phyloP scores from a whole-genome alignment of 345 rosid species.

The Laguncularia racemosa region DNA sequence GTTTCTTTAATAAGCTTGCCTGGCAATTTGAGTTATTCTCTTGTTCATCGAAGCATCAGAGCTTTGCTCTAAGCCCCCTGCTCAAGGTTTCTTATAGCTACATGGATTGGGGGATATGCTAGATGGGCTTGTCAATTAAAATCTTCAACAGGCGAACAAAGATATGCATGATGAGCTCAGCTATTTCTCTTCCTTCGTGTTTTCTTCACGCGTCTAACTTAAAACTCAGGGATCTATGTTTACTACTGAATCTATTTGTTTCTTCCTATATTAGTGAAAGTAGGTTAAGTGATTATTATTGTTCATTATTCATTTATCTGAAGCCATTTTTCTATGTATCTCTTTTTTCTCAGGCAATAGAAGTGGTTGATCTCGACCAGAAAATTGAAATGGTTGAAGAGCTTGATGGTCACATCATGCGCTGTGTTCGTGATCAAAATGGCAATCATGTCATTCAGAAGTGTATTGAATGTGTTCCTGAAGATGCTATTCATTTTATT shows the following conservation, averaged over 20 bases:
- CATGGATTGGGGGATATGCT: too few relatives aligned
- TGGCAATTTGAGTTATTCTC: too few relatives aligned
- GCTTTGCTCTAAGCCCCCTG: too few relatives aligned
- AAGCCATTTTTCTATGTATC: background rate
- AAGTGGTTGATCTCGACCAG: conserved; percentile 59
- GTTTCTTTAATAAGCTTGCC: too few relatives aligned
- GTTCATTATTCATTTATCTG: too few relatives aligned
- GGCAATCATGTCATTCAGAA: conserved; percentile 74
- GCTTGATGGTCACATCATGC: conserved; percentile 50
- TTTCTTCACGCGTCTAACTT: background rate
- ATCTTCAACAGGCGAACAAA: too few relatives aligned
- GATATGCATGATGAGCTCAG: background rate
- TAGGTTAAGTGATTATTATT: too few relatives aligned
- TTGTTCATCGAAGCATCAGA: too few relatives aligned
- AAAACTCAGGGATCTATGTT: background rate
- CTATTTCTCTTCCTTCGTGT: background rate
- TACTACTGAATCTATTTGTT: background rate
- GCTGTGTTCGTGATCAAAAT: conserved; percentile 69
- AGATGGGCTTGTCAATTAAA: too few relatives aligned
- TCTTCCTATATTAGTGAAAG: too few relatives aligned
- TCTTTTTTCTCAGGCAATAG: conserved; percentile 39
- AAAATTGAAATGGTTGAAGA: conserved; percentile 57
- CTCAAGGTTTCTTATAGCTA: too few relatives aligned
- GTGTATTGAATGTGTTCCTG: conserved; percentile 63
- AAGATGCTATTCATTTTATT: conserved; percentile 42